Evolutionary conservation across 495 filamentous ascomycete species (phyloP), one percentile per base, ranked within the genome.

Genomic region (Lepraria neglecta): DNA sequence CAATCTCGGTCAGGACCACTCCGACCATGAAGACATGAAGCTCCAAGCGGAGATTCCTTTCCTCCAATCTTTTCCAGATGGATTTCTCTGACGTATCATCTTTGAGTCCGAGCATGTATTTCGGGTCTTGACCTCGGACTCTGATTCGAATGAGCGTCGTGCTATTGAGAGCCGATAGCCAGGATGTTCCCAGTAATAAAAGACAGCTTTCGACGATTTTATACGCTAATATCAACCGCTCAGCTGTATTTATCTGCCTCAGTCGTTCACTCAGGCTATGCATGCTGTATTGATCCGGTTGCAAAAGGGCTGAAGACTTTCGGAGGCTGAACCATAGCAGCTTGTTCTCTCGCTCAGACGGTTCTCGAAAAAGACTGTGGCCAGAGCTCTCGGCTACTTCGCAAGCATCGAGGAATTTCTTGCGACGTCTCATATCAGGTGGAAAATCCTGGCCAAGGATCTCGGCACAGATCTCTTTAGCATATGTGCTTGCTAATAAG

Each of bases 111-210:
- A 43, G 30, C 10, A 57, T 3, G 14, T 57, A 42, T 57, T 31
- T 57, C 21, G 55, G n/a, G n/a, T n/a, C n/a, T 28, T 31, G 35
- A 14, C 35, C n/a, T 28, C 33, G n/a, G 21, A 1, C 35, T 46
- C n/a, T 27, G 38, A 57, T 5, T 24, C 35, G n/a, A 31, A 43
- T 57, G n/a, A 46, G 42, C 14, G 35, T 52, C 21, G 58, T 38
- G n/a, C 58, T 60, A 11, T 31, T 47, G n/a, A 60, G 58, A 6
- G 19, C 14, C 11, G 58, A 60, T n/a, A 60, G 46, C 58, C 58
- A 60, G n/a, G 58, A 35, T 50, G 58, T 60, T 52, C 47, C 58
- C 1, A 60, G n/a, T 4, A 60, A 28, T 12, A 60, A 15, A 5
- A 60, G 44, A 11, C 24, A 30, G 19, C 44, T 50, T 28, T 60